phyloP scores from a whole-genome alignment of 805 yeast genomes.

The Naumovozyma dairenensis region DNA sequence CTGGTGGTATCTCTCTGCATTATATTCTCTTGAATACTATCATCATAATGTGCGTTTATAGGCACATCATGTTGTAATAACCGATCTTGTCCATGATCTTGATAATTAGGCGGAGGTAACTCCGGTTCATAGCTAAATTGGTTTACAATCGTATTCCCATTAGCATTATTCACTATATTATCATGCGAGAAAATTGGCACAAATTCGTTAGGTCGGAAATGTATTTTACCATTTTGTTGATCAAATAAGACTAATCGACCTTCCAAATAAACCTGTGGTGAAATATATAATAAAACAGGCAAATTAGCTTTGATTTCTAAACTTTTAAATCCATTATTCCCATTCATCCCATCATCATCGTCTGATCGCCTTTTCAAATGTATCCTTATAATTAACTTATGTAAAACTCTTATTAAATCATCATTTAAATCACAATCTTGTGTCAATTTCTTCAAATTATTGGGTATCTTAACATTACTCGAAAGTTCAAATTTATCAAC shows the following conservation, averaged over 20 bases:
- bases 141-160: neutral
- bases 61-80: neutral
- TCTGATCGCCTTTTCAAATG: constrained; percentile 40
- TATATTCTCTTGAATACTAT: too few relatives aligned
- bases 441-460: constrained; percentile 59
- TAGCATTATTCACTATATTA: neutral
- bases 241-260: constrained; percentile 33
- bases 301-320: constrained; percentile 82
- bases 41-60: too few relatives aligned
- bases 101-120: constrained; percentile 62
- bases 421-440: constrained; percentile 70
- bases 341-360: constrained; percentile 2
- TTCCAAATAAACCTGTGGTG: constrained; percentile 62
- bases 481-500: constrained; percentile 56
- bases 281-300: constrained; percentile 61
- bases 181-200: constrained; percentile 20
- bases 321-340: constrained; percentile 66
- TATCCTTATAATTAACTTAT: constrained; percentile 67
- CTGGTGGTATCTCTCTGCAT: too few relatives aligned
- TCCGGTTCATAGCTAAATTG: neutral
- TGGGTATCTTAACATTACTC: constrained; percentile 53
- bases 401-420: constrained; percentile 64
- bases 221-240: constrained; percentile 31
- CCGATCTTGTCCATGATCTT: constrained; percentile 59
- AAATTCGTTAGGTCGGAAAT: constrained; percentile 32